phyloP scores from a whole-genome alignment of 495 filamentous ascomycete species.

The Hypoxylon cercidicola region DNA sequence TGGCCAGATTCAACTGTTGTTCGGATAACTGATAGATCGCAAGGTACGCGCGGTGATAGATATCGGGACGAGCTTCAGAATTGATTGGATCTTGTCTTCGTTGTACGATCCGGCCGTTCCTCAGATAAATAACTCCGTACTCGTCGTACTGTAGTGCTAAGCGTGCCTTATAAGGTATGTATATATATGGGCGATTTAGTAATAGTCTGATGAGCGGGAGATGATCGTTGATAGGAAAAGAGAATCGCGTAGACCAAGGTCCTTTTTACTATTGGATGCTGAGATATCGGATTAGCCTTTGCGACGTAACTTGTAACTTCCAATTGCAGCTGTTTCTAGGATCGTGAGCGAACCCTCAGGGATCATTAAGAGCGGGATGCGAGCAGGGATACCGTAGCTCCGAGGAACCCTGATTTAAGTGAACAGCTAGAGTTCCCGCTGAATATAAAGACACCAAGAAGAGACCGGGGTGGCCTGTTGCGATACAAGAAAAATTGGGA shows the following conservation, averaged over 20 bases:
- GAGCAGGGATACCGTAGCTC: constrained; percentile 34
- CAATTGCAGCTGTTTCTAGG: constrained; percentile 22
- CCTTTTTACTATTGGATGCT: constrained; percentile 1
- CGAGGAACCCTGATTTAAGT: constrained; percentile 41
- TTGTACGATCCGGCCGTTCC: constrained; percentile 38
- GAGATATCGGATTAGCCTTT: constrained; percentile 28
- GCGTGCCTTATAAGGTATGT: constrained; percentile 7
- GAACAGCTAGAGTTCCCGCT: constrained; percentile 21
- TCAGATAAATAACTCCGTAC: constrained; percentile 41
- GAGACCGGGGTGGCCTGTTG: neutral
- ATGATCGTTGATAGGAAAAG: neutral
- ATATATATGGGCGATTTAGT: constrained; percentile 14
- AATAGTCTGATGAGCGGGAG: neutral
- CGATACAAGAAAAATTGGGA: neutral
- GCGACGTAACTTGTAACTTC: constrained; percentile 10
- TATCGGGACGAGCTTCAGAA: constrained; percentile 34
- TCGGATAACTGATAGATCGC: constrained; percentile 33
- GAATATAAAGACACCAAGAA: constrained; percentile 14
- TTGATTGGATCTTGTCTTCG: constrained; percentile 39
- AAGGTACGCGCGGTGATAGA: constrained; percentile 27
- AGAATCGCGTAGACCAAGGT: constrained; percentile 3
- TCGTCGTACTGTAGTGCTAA: constrained; percentile 29
- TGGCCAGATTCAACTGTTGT: constrained; percentile 24
- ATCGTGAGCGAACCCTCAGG: constrained; percentile 37
- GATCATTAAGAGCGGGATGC: constrained; percentile 31